These are phyloP conservation scores for Plasmodium ovale DNA, from an alignment of 169 alveolate species.

Conservation along the genomic window DNA sequence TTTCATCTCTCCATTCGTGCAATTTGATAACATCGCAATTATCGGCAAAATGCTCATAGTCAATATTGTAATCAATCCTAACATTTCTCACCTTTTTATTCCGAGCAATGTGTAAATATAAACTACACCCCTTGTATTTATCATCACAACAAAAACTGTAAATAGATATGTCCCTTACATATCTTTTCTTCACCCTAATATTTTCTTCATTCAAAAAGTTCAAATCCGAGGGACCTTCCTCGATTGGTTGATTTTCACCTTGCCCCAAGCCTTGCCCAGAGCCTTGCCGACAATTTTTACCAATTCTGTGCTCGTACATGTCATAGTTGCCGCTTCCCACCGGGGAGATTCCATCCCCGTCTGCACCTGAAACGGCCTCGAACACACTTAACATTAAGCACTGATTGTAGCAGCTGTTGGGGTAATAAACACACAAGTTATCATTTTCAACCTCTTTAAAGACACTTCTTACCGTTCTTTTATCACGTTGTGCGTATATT, in stretches of 20 bases:
- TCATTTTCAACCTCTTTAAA: slow-evolving; percentile 53
- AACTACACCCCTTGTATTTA: slow-evolving; percentile 52
- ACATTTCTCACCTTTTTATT: slow-evolving; percentile 47
- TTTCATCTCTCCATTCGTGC: slow-evolving; percentile 23
- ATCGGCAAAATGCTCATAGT: slow-evolving; percentile 28
- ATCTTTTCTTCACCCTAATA: slow-evolving; percentile 55
- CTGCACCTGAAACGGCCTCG: not conserved
- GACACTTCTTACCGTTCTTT: slow-evolving; percentile 12
- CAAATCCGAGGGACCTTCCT: not conserved
- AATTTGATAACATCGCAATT: slow-evolving; percentile 65
- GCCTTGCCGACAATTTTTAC: no score
- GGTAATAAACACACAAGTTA: slow-evolving; percentile 56
- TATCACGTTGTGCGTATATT: slow-evolving; percentile 16
- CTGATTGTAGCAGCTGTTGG: slow-evolving; percentile 60
- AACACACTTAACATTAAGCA: slow-evolving; percentile 22
- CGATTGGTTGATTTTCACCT: not conserved
- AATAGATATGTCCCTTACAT: slow-evolving; percentile 54
- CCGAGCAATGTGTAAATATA: slow-evolving; percentile 45
- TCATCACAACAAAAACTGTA: slow-evolving; percentile 70
- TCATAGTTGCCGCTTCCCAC: not conserved
- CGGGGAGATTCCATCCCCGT: not conserved
- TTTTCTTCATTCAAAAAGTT: slow-evolving; percentile 40
- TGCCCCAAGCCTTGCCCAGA: no score
- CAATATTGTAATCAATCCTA: slow-evolving; percentile 49
- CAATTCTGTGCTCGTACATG: slow-evolving; percentile 26